Conservation (phyloP, 257 asterid species). For the Ehretia macrophylla region DNA sequence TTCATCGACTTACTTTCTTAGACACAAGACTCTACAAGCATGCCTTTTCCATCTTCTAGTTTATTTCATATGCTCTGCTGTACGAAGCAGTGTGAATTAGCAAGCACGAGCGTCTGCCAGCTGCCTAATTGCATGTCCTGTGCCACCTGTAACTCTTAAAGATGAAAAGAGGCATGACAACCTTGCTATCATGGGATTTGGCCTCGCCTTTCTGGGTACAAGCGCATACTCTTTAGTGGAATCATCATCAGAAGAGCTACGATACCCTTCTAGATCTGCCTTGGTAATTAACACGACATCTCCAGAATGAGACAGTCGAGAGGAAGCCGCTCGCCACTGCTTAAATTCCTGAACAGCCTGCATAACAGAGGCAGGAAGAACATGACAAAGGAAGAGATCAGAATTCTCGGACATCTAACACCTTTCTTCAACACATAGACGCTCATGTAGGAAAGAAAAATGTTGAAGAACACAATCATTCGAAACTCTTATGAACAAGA, state of each 20-base stretch:
- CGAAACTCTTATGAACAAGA: not conserved
- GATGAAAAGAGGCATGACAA: not conserved
- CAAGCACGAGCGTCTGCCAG: constrained; percentile 65
- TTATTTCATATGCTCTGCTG: constrained; percentile 19
- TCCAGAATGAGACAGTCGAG: constrained; percentile 42
- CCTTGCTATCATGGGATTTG: not conserved
- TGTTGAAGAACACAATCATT: not conserved
- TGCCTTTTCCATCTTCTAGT: not conserved
- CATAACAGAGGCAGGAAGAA: constrained; percentile 4
- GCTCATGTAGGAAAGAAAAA: not conserved
- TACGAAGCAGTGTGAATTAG: constrained; percentile 30
- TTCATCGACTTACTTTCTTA: not conserved
- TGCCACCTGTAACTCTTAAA: constrained; percentile 43
- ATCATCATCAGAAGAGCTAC: constrained; percentile 38
- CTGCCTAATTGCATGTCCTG: constrained; percentile 52
- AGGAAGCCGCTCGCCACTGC: constrained; percentile 44
- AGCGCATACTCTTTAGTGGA: constrained; percentile 36
- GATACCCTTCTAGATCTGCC: constrained; percentile 90
- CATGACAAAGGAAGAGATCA: not conserved
- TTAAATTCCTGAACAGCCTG: constrained; percentile 90
- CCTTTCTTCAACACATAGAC: not conserved
- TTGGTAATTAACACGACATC: constrained; percentile 81
- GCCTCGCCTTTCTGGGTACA: not conserved
- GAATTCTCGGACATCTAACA: not conserved
- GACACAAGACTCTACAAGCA: not conserved